A percentile compares a stretch with the other conserved stretches of the same genome.
Conservation (phyloP, 495 filamentous ascomycete species). For the Endocarpon pusillum region DNA sequence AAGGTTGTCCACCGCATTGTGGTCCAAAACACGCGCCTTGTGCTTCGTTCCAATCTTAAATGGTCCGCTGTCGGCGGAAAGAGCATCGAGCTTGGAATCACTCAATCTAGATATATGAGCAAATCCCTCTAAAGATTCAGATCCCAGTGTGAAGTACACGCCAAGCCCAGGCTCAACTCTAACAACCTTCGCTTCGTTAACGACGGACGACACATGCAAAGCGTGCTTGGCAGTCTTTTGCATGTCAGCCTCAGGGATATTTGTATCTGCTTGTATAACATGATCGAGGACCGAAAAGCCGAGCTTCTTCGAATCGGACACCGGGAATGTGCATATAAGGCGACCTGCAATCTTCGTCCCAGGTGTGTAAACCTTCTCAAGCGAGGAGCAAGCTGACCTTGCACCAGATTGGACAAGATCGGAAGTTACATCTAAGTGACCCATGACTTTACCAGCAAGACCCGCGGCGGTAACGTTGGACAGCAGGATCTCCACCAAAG, state of each 20-base stretch:
- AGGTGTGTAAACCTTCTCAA: slow-evolving; percentile 54
- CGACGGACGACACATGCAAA: slow-evolving; percentile 56
- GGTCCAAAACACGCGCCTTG: slow-evolving; percentile 66
- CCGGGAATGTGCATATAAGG: slow-evolving; percentile 70
- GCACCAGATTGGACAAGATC: slow-evolving; percentile 75
- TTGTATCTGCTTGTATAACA: slow-evolving; percentile 33
- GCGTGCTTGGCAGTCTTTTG: slow-evolving; percentile 30
- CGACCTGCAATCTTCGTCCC: slow-evolving; percentile 76
- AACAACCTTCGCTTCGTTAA: slow-evolving; percentile 58
- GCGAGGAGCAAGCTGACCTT: slow-evolving; percentile 42
- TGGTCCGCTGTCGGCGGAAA: slow-evolving; percentile 55
- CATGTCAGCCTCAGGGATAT: slow-evolving; percentile 14
- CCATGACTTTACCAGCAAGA: slow-evolving; percentile 80
- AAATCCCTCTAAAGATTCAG: slow-evolving; percentile 59
- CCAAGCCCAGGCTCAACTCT: slow-evolving; percentile 63
- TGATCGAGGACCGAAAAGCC: slow-evolving; percentile 78
- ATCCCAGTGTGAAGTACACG: slow-evolving; percentile 64
- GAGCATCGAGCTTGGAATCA: slow-evolving; percentile 66
- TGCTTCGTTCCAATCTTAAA: slow-evolving; percentile 66
- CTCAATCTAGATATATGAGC: slow-evolving; percentile 84
- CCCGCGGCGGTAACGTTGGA: slow-evolving; percentile 45
- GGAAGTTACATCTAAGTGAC: slow-evolving; percentile 71
- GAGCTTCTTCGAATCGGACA: slow-evolving; percentile 60
- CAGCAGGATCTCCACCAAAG: slow-evolving; percentile 70
- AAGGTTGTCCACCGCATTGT: slow-evolving; percentile 70